These are phyloP conservation scores for Pulicaria dysenterica DNA, from an alignment of 129 eudicot species.

Conservation along the genomic window DNA sequence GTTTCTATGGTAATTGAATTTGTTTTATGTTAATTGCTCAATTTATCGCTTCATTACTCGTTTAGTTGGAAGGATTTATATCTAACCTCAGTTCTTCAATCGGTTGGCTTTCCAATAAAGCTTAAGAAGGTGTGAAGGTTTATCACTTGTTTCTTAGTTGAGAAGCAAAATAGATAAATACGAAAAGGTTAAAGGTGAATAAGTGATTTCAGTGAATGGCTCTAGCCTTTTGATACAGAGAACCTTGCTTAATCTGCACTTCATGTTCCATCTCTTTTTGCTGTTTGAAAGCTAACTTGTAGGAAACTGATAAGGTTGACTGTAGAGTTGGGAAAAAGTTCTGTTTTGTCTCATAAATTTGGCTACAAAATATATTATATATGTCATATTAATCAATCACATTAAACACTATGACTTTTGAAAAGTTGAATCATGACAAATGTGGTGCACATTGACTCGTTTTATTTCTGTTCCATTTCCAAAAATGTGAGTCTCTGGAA, in stretches of 20 bases:
- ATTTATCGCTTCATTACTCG: background rate
- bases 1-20: constrained; percentile 66
- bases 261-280: constrained; percentile 23
- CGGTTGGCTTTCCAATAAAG: constrained; percentile 14
- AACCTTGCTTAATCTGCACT: constrained; percentile 28
- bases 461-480: background rate
- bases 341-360: background rate
- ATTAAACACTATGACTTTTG: background rate
- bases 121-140: constrained; percentile 11
- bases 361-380: background rate
- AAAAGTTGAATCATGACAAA: background rate
- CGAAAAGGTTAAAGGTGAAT: background rate
- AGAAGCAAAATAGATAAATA: constrained; percentile 5
- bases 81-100: background rate
- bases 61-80: background rate
- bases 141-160: constrained; percentile 22
- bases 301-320: constrained; percentile 26
- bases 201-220: constrained; percentile 14
- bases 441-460: background rate
- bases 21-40: background rate
- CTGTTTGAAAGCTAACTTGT: constrained; percentile 13
- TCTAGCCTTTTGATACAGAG: constrained; percentile 15
- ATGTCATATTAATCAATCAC: background rate
- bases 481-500: constrained; percentile 3
- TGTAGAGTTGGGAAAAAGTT: background rate